phyloP scores from a whole-genome alignment of 2,329 filamentous ascomycete species.

The Botrytis paeoniae region DNA sequence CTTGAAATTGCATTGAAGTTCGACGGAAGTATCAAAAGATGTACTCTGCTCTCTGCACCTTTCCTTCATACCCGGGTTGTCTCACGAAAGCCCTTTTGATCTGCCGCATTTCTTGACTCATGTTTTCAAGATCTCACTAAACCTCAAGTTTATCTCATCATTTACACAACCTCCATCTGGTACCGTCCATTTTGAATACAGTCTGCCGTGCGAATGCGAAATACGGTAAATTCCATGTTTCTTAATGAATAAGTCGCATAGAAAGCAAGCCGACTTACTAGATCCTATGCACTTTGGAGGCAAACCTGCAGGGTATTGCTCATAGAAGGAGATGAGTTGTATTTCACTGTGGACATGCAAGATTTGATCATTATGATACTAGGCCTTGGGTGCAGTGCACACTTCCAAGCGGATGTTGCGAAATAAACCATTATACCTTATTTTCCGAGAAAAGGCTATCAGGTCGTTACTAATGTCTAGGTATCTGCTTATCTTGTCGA shows the following conservation, averaged over 20 bases:
- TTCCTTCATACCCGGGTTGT: neutral
- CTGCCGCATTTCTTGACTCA: neutral
- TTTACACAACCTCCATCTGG: slow-evolving; percentile 14
- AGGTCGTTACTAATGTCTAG: neutral
- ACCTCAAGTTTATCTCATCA: neutral
- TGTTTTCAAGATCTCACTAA: neutral
- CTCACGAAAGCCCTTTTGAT: neutral
- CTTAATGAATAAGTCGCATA: slow-evolving; percentile 24
- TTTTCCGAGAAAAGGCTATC: neutral
- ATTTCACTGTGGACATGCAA: slow-evolving; percentile 47
- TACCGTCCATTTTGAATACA: slow-evolving; percentile 23
- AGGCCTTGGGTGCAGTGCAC: neutral
- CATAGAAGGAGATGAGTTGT: slow-evolving; percentile 40
- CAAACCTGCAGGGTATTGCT: neutral
- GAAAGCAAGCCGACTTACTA: slow-evolving; percentile 25
- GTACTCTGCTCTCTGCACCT: neutral
- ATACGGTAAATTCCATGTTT: slow-evolving; percentile 23
- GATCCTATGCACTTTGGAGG: slow-evolving; percentile 24
- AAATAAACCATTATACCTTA: neutral
- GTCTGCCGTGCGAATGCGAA: slow-evolving; percentile 21
- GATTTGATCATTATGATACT: neutral
- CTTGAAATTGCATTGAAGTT: neutral
- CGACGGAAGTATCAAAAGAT: neutral
- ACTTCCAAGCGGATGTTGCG: neutral
- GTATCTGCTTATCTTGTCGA: neutral